Evolutionary conservation across 495 filamentous ascomycete species (phyloP), one percentile per base, ranked within the genome.

Genomic region (Sabuloglossum arenarium): DNA sequence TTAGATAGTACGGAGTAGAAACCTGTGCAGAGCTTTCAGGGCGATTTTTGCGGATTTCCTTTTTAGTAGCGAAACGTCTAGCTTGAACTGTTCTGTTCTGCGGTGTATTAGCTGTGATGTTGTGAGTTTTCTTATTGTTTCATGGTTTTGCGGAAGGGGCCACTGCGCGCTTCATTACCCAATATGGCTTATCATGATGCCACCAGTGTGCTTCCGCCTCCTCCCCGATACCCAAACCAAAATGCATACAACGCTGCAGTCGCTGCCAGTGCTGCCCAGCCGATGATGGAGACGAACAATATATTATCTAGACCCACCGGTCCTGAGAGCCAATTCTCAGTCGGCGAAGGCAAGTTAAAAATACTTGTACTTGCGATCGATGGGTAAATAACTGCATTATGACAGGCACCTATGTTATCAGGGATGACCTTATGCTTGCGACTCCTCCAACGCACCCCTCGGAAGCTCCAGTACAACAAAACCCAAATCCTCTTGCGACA

Each of bases 391-490:
- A 46, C 5, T 51, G 27, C 56, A 54, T 60, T 63, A 55, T 63
- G 43, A 59, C 61, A 93, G 88, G 90, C 61, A 87, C 85, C 50
- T 98, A 98, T 63, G 74, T 80, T 42, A 77, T 97, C 21, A 80
- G 82, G 66, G 90, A 97, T 66, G 84, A 93, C 64, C 73, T 98
- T 31, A 84, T 86, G 56, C 82, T 98, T 30, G 90, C 91, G 46
- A 96, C 88, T 56, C 90, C 91, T 55, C 91, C 88, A 56, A 88
- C 93, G 5, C 90, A 97, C 67, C 90, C 90, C 27, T 89, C 88
- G 54, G 93, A 97, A 72, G 81, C 85, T 32, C 88, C 86, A 6
- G 69, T 86, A 24, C 67, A n/a, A n/a, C n/a, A 80, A 59, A 95
- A 88, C 65, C 80, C 84, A 11, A 98, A 97, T 63, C 90, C 90